phyloP scores from a whole-genome alignment of 2,329 filamentous ascomycete genomes.

The Tympanopsis confertula region DNA sequence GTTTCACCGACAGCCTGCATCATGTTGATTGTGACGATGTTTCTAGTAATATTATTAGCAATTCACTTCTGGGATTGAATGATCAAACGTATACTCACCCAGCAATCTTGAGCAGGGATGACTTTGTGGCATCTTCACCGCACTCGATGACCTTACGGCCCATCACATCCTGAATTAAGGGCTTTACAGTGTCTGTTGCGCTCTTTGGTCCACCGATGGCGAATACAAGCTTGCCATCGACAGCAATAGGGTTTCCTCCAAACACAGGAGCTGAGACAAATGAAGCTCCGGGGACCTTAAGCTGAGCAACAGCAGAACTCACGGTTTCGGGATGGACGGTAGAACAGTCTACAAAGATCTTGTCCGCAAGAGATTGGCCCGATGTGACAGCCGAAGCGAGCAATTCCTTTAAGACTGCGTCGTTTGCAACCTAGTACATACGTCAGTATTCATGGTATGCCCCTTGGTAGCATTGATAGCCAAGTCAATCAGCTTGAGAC shows the following conservation, averaged over 20 bases:
- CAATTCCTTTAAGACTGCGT: slow-evolving; percentile 22
- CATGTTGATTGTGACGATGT: slow-evolving; percentile 34
- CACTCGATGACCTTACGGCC: slow-evolving; percentile 27
- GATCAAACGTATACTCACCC: slow-evolving; percentile 14
- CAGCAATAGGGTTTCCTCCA: slow-evolving; percentile 35
- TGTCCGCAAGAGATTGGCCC: slow-evolving; percentile 15
- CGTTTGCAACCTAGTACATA: slow-evolving; percentile 25
- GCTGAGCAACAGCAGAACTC: slow-evolving; percentile 9
- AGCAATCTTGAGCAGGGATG: slow-evolving; percentile 33
- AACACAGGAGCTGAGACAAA: slow-evolving; percentile 36
- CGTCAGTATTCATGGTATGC: slow-evolving; percentile 5
- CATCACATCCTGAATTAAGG: slow-evolving; percentile 27
- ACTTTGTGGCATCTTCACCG: slow-evolving; percentile 27
- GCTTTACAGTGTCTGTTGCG: slow-evolving; percentile 20
- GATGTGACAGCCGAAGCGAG: slow-evolving; percentile 11
- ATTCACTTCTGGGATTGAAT: not conserved
- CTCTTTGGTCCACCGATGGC: slow-evolving; percentile 26
- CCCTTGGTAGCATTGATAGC: not conserved
- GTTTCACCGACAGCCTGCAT: slow-evolving; percentile 36
- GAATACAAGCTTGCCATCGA: slow-evolving; percentile 30
- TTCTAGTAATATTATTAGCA: slow-evolving; percentile 14
- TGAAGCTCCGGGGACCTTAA: slow-evolving; percentile 15
- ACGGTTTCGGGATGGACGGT: slow-evolving; percentile 35
- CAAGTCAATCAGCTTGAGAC: not conserved
- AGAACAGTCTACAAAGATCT: slow-evolving; percentile 34